phyloP scores from a whole-genome alignment of 1,284 basidiomycete genomes.

The Fomitopsis schrenkii region DNA sequence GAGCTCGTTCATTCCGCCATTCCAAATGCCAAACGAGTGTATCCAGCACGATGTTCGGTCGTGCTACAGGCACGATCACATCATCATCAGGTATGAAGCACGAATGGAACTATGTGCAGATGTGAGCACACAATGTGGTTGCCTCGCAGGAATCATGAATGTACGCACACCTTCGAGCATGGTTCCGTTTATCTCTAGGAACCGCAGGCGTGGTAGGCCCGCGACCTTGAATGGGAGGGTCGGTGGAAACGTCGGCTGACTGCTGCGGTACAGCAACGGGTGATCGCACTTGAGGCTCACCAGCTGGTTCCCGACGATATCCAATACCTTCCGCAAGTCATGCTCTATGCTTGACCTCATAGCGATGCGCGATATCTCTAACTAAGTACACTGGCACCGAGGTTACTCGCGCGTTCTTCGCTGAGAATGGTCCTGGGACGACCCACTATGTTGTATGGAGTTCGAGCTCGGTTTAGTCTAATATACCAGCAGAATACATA shows the following conservation, averaged over 20 bases:
- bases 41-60: background rate
- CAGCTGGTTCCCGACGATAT: background rate
- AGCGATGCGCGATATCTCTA: background rate
- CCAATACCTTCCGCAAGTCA: background rate
- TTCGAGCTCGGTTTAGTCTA: too few species aligned
- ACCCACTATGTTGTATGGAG: too few species aligned
- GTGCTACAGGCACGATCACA: background rate
- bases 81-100: background rate
- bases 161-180: background rate
- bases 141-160: background rate
- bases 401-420: too few species aligned
- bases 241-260: background rate
- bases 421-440: too few species aligned
- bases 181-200: background rate
- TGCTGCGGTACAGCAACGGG: background rate
- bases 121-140: background rate
- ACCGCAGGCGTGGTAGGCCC: background rate
- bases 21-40: background rate
- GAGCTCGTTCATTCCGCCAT: too few species aligned
- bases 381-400: too few species aligned
- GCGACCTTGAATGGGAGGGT: background rate
- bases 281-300: background rate
- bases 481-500: too few species aligned
- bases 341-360: background rate
- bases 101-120: background rate